Evolutionary conservation across 2,329 filamentous ascomycete species (phyloP), one percentile per base, ranked within the genome.

Genomic region (Aspergillus fumigatiaffinis): DNA sequence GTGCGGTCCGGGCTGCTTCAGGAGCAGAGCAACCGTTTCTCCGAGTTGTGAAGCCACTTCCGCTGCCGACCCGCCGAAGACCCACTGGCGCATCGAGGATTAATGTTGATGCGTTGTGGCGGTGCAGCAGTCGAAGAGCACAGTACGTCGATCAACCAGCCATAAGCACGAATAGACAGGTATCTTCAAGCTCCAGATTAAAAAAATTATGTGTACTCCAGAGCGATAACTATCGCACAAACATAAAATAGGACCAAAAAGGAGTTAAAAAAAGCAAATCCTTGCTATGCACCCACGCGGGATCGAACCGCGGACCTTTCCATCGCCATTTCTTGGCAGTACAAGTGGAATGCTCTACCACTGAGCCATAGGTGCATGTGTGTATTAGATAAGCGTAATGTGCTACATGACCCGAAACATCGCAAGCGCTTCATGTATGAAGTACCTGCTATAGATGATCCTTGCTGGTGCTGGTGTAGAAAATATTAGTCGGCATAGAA

Each of bases 81-180:
- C 58, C 56, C 59, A 47, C 44, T 67, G 63, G 61, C 60, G 52
- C 57, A 51, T 25, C 62, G 28, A 21, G 68, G 70, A 68, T 55
- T 42, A 70, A 70, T 50, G 32, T 68, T 72, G 61, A 65, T 68
- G 62, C 70, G 69, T 1, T 61, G 68, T 68, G 69, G 70, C 69
- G 64, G 63, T 68, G 66, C 63, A 55, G 29, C 29, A 14, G 12
- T 32, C 12, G 10, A 32, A 32, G 29, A 29, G 28, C 3, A 29
- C 28, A 29, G 28, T 29, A 14, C 32, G 32, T 35, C 4, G 12
- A 17, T 14, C 28, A 4, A 32, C 12, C 29, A 32, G 29, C 14
- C 12, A 14, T 14, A 17, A 38, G 32, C 14, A 38, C 6, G 6
- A 17, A 38, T n/a, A 38, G 5, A 38, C 32, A 17, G 5, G 5